These are phyloP conservation scores for Fusarium heterosporum DNA, from an alignment of 2,329 filamentous ascomycete species.

Conservation along the genomic window DNA sequence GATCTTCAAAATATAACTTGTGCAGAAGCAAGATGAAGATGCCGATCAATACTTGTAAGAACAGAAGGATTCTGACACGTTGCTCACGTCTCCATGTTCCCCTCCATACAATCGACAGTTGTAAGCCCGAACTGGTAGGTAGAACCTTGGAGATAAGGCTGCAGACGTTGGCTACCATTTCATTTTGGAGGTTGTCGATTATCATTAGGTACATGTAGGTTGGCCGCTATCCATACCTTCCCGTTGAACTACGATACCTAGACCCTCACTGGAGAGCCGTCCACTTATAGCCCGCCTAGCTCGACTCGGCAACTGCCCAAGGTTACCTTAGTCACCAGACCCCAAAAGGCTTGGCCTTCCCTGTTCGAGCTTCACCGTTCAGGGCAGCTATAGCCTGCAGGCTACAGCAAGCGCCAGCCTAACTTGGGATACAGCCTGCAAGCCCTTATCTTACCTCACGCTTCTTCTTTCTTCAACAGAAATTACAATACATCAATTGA, in stretches of 20 bases:
- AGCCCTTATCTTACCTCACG: constrained; percentile 39
- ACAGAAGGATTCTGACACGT: constrained; percentile 20
- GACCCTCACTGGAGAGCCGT: constrained; percentile 13
- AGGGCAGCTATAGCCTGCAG: constrained; percentile 22
- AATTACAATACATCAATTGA: constrained; percentile 35
- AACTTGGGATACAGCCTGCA: neutral
- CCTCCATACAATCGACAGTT: neutral
- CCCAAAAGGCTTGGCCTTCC: constrained; percentile 25
- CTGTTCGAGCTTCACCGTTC: constrained; percentile 32
- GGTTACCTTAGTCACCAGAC: constrained; percentile 42
- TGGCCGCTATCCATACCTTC: constrained; percentile 16
- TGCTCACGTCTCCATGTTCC: neutral
- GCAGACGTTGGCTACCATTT: constrained; percentile 1
- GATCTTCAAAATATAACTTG: constrained; percentile 1
- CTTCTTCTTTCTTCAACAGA: constrained; percentile 14
- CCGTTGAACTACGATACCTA: neutral
- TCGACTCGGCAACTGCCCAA: constrained; percentile 36
- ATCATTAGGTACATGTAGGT: neutral
- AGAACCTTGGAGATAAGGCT: constrained; percentile 17
- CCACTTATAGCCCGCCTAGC: constrained; percentile 40
- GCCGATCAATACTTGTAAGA: constrained; percentile 11
- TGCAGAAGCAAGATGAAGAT: neutral
- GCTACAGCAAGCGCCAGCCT: neutral
- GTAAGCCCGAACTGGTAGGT: constrained; percentile 14
- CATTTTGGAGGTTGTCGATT: neutral